Percentiles rank a stretch among this genome's conserved stretches.
phyloP scores from a whole-genome alignment of 1,284 basidiomycete genomes.

The Caloboletus inedulis region DNA sequence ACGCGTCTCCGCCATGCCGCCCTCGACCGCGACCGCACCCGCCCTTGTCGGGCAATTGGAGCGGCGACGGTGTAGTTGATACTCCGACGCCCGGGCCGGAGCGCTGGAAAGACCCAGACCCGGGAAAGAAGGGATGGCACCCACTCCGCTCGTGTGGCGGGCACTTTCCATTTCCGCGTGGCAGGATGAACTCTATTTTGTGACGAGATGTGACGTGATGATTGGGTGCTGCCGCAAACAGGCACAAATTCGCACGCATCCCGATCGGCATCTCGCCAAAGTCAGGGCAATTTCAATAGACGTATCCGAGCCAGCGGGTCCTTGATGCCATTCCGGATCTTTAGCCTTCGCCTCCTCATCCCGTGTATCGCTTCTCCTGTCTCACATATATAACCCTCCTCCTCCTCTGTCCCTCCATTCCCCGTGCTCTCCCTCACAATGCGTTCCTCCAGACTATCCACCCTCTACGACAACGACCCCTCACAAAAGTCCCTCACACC shows the following conservation, averaged over 20 bases:
- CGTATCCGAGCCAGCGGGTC: conserved; percentile 40
- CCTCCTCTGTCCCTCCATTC: conserved; percentile 7
- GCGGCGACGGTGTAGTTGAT: conserved; percentile 7
- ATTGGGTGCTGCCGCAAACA: conserved; percentile 10
- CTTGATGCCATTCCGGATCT: conserved; percentile 42
- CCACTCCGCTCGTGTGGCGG: conserved; percentile 34
- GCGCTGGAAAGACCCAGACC: not conserved
- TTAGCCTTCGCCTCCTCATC: conserved; percentile 31
- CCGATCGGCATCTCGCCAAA: conserved; percentile 28
- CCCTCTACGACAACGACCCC: conserved; percentile 30
- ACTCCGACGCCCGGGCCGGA: conserved; percentile 10
- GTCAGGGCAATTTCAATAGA: conserved; percentile 35
- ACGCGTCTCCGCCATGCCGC: conserved; percentile 36
- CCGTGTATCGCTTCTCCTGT: conserved; percentile 16
- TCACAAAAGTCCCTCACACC: conserved; percentile 57
- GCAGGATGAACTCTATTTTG: conserved; percentile 21
- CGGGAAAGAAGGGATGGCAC: conserved; percentile 1
- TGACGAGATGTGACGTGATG: conserved; percentile 20
- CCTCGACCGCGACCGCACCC: conserved; percentile 20
- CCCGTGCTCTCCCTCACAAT: conserved; percentile 30
- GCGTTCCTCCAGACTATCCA: conserved; percentile 25
- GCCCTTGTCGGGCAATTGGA: conserved; percentile 1
- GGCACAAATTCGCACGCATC: conserved; percentile 22
- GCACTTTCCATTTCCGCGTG: conserved; percentile 36
- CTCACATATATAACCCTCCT: conserved; percentile 32